A percentile compares a stretch with the other conserved stretches of the same genome.
phyloP scores from a whole-genome alignment of 176 grass and related monocot species.

The Eremochloa ophiuroides region DNA sequence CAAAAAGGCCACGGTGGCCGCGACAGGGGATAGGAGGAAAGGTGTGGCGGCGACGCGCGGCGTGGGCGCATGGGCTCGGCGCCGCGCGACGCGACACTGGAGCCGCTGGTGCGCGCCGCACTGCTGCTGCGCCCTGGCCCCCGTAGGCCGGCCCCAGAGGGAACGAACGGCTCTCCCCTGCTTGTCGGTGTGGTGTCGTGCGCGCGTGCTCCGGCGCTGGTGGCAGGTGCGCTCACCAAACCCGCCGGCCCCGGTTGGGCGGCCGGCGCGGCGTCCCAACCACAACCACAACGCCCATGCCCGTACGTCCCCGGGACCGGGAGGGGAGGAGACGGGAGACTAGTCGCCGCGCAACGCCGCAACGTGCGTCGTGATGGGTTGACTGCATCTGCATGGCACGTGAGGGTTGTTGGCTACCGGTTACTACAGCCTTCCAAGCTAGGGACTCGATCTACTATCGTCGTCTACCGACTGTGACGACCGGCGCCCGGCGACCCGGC shows the following conservation, averaged over 20 bases:
- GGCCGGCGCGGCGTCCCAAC: neutral
- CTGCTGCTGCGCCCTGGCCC: neutral
- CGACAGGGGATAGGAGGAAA: neutral
- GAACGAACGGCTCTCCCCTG: neutral
- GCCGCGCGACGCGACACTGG: neutral
- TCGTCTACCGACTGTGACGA: neutral
- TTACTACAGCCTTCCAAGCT: neutral
- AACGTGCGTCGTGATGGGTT: neutral
- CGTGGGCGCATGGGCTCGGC: neutral
- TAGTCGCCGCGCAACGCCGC: too few species aligned
- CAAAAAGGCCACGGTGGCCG: neutral
- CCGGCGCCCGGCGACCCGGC: neutral
- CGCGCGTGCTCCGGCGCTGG: too few species aligned
- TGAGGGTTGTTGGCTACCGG: neutral
- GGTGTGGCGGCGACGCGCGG: neutral
- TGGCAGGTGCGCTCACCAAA: neutral
- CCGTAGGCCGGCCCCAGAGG: neutral
- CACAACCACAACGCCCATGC: neutral
- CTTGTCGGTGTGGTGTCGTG: neutral
- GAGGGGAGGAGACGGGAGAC: too few species aligned
- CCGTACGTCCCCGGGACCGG: too few species aligned
- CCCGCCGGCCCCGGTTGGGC: too few species aligned
- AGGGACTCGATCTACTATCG: too few species aligned
- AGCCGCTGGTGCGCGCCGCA: neutral
- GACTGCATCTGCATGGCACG: neutral